Conservation (phyloP, 345 rosid species). For the Aegle marmelos region DNA sequence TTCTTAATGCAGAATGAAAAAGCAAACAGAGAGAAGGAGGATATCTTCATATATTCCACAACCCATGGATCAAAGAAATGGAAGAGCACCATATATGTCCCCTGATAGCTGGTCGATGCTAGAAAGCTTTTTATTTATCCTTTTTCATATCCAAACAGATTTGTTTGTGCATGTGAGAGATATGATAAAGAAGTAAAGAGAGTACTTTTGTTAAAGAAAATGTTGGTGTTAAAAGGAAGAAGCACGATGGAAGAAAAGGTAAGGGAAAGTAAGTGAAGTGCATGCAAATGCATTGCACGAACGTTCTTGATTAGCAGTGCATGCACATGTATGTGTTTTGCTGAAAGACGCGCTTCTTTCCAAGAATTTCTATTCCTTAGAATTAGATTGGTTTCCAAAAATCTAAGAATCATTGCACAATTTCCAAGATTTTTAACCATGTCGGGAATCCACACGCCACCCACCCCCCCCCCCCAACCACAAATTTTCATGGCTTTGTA, state of each 20-base stretch:
- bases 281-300: not conserved
- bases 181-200: constrained; percentile 21
- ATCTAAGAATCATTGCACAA: constrained; percentile 7
- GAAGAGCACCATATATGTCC: constrained; percentile 2
- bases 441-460: not conserved
- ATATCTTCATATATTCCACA: not conserved
- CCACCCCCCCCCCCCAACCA: not conserved
- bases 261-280: not conserved
- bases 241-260: constrained; percentile 18
- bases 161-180: constrained; percentile 7
- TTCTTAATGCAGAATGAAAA: constrained; percentile 5
- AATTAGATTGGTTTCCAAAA: not conserved
- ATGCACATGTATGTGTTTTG: constrained; percentile 19
- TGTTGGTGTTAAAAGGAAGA: constrained; percentile 22
- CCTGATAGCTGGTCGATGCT: constrained; percentile 26
- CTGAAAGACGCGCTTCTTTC: constrained; percentile 24
- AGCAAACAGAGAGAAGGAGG: not conserved
- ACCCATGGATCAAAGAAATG: not conserved
- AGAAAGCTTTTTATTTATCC: not conserved
- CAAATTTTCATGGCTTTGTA: not conserved
- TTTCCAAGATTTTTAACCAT: constrained; percentile 7
- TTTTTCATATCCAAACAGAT: constrained; percentile 12
- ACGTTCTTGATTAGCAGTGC: not conserved
- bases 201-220: constrained; percentile 31
- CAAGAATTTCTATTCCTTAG: not conserved